A percentile compares a stretch with the other conserved stretches of the same genome.
These are phyloP conservation scores for Colletotrichum cuscutae DNA, from an alignment of 2,329 filamentous ascomycete species.

Conservation along the genomic window DNA sequence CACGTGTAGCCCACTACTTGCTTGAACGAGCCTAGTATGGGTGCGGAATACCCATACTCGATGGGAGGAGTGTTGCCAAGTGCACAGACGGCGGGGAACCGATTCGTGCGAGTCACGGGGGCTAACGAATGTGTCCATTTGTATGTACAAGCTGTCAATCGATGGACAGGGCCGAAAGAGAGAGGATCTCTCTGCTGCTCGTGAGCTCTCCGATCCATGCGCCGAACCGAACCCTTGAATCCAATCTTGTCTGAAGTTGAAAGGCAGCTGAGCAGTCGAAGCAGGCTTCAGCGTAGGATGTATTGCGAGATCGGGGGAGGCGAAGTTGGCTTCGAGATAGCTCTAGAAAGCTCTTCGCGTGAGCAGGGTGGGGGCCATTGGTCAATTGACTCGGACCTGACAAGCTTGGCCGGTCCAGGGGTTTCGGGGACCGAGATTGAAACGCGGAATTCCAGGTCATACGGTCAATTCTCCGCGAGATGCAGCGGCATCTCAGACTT, in stretches of 20 bases:
- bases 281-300: background rate
- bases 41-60: too few species aligned
- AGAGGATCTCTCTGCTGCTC: background rate
- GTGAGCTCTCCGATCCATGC: background rate
- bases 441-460: constrained; percentile 20
- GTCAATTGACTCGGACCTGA: constrained; percentile 18
- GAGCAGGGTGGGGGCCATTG: constrained; percentile 20
- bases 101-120: constrained; percentile 23
- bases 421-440: constrained; percentile 20
- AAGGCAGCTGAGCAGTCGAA: background rate
- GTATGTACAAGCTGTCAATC: background rate
- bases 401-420: constrained; percentile 12
- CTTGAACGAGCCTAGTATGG: too few species aligned
- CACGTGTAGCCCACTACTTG: too few species aligned
- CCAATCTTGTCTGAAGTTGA: background rate
- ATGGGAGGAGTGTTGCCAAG: background rate
- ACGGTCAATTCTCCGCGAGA: constrained; percentile 7
- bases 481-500: constrained; percentile 18
- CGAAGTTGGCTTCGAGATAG: constrained; percentile 5
- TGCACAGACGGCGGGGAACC: constrained; percentile 13
- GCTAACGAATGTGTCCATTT: background rate
- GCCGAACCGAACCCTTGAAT: constrained; percentile 13
- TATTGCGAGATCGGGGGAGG: constrained; percentile 16
- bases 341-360: constrained; percentile 30
- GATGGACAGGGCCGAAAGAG: background rate